Percentiles rank a stretch among this genome's conserved stretches.
Conservation (phyloP, 2,329 filamentous ascomycete species). For the Diaporthe capsici region DNA sequence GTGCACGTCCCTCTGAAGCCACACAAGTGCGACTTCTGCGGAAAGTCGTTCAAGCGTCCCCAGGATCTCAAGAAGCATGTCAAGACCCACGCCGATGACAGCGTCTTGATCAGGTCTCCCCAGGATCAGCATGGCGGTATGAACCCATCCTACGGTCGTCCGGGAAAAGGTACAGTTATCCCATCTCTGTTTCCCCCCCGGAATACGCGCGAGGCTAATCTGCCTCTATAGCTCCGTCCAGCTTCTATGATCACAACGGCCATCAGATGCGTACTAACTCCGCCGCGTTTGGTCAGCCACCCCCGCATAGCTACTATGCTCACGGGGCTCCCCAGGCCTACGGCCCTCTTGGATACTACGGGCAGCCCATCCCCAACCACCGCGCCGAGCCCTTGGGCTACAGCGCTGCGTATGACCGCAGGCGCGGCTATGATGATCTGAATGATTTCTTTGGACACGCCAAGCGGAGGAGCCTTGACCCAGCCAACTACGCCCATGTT, state of each 20-base stretch:
- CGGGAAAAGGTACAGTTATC: slow-evolving; percentile 68
- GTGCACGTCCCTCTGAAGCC: slow-evolving; percentile 99
- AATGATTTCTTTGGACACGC: slow-evolving; percentile 95
- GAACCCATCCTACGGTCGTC: slow-evolving; percentile 65
- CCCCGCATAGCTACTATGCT: slow-evolving; percentile 74
- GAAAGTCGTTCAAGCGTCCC: slow-evolving; percentile 98
- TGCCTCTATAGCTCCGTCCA: slow-evolving; percentile 62
- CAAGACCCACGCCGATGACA: slow-evolving; percentile 98
- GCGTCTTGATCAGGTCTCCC: slow-evolving; percentile 73
- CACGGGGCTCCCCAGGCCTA: slow-evolving; percentile 63
- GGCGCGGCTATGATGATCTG: slow-evolving; percentile 88
- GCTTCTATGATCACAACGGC: slow-evolving; percentile 76
- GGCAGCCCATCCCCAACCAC: slow-evolving; percentile 66
- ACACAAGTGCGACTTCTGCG: slow-evolving; percentile 98
- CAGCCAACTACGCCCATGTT: slow-evolving; percentile 90
- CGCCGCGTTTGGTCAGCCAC: slow-evolving; percentile 65
- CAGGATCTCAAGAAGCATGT: slow-evolving; percentile 99
- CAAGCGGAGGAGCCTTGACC: slow-evolving; percentile 92
- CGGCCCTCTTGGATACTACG: slow-evolving; percentile 80
- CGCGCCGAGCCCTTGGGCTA: slow-evolving; percentile 76
- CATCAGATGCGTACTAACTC: slow-evolving; percentile 70
- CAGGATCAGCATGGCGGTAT: slow-evolving; percentile 67
- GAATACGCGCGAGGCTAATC: slow-evolving; percentile 56
- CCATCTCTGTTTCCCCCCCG: neutral
- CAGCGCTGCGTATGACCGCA: slow-evolving; percentile 76